phyloP scores from a whole-genome alignment of 441 rosid species.

The Brassica hybrid region DNA sequence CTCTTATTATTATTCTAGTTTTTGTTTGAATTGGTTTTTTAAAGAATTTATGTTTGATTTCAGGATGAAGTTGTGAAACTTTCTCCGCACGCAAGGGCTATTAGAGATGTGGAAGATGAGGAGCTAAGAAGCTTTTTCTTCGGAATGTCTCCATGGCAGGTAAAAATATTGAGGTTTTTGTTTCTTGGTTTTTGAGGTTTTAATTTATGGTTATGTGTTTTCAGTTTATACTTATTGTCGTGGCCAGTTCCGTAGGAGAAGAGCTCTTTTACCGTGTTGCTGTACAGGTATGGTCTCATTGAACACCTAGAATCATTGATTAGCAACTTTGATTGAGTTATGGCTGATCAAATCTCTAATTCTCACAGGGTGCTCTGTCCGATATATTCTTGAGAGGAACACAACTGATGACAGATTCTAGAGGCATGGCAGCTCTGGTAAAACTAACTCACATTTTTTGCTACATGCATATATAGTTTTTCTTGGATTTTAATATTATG shows the following conservation, averaged over 20 bases:
- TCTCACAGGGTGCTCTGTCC: constrained; percentile 72
- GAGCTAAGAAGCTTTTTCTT: constrained; percentile 92
- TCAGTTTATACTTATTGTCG: constrained; percentile 79
- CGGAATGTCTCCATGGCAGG: constrained; percentile 99
- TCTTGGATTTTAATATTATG: constrained; percentile 1
- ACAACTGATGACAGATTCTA: constrained; percentile 57
- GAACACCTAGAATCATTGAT: neutral
- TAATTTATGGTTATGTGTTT: constrained; percentile 16
- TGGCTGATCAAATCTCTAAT: constrained; percentile 8
- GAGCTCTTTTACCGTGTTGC: too few relatives aligned
- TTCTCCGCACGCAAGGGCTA: constrained; percentile 94
- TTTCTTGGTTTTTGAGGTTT: constrained; percentile 1
- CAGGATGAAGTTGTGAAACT: constrained; percentile 94
- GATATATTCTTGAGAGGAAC: constrained; percentile 85
- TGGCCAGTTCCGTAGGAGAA: constrained; percentile 94
- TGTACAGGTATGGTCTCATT: constrained; percentile 64
- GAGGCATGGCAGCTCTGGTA: constrained; percentile 87
- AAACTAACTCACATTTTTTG: neutral
- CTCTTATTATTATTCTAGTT: neutral
- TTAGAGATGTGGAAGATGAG: constrained; percentile 94
- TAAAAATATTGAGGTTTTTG: constrained; percentile 14
- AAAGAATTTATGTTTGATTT: neutral
- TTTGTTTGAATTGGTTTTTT: neutral
- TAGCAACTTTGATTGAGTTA: neutral
- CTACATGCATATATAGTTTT: constrained; percentile 4